Base-by-base conservation (phyloP, 1,284 basidiomycete species). In the Mycena citricolor region DNA sequence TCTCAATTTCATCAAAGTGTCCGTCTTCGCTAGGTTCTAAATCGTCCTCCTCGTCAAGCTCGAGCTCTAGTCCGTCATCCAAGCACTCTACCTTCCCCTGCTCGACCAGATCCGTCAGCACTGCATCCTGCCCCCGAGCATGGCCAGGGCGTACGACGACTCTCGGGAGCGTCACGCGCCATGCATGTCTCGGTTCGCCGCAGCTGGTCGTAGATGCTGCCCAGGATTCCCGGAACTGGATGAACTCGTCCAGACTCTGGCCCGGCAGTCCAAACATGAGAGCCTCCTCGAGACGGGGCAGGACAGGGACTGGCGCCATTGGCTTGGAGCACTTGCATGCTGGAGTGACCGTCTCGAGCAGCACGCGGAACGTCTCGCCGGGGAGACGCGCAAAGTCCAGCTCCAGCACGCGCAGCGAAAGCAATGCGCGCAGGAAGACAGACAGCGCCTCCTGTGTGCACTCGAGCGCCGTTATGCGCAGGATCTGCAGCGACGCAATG, bases 381-480 rank as follows among this genome's bases (percentile, higher is more conserved):
- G 58, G 54, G 14, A 74, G 60, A 36, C 62, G 59, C n/a, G 57
- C 49, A 51, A 77, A 75, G 54, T 77, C 70, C 20, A 74, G 61
- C 47, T 79, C 73, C 26, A 81, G 64, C 11, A 59, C 51, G 30
- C 60, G 61, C 16, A 81, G 56, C 13, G 55, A 60, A 4, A 54
- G 52, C 14, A 71, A 49, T 7, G 63, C 54, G 38, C 54, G 55
- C 8, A 80, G 58, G 22, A 80, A 61, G 17, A 52, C 21, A 56
- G 59, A 66, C 72, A 77, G 40, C 57, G 64, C 24, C 44, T 54
- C 17, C 54, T 42, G 43, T 49, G 42, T 62, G 56, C 77, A 79
- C 30, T 71, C 66, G 12, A 81, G 63, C 10, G 73, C 71, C 5
- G 63, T 62, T 28, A 81, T 62, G 25, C 64, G 60, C 17, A 80